Percentiles rank a stretch among this genome's conserved stretches.
Evolutionary conservation across 352 stramenopile genomes (phyloP).

Genomic region (Aphanomyces euteiches): DNA sequence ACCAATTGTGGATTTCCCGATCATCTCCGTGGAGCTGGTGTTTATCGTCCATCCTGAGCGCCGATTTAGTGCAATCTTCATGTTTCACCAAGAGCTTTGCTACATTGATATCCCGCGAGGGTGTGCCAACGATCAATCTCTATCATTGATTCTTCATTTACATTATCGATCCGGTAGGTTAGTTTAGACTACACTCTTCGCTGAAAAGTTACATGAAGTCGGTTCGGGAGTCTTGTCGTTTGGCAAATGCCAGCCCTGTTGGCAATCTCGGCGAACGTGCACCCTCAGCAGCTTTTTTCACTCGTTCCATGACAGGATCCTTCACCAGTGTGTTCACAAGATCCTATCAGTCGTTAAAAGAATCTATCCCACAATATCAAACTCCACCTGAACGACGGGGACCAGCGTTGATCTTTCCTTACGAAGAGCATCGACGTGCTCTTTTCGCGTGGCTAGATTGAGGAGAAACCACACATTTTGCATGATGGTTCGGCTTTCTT

Average conservation of each 20-base stretch:
- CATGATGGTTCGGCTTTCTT: conserved; percentile 70
- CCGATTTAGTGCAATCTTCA: too few relatives aligned
- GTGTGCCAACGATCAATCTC: too few relatives aligned
- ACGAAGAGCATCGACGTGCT: conserved; percentile 53
- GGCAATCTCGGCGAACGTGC: background rate
- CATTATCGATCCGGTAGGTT: too few relatives aligned
- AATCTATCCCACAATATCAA: background rate
- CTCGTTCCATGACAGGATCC: background rate
- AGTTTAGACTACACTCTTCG: too few relatives aligned
- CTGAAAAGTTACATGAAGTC: conserved; percentile 4
- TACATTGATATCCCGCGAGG: too few relatives aligned
- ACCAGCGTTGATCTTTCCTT: conserved; percentile 50
- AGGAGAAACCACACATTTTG: conserved; percentile 75
- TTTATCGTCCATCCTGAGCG: too few relatives aligned
- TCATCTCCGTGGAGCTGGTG: too few relatives aligned
- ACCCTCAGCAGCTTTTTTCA: background rate
- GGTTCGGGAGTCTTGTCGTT: conserved; percentile 9
- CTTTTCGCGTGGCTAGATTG: conserved; percentile 58
- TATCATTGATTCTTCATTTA: too few relatives aligned
- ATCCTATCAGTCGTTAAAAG: background rate
- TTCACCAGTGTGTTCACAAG: conserved; percentile 15
- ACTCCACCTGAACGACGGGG: background rate
- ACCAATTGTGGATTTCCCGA: too few relatives aligned
- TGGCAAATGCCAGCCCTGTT: background rate
- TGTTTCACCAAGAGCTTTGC: too few relatives aligned